Percentiles rank a stretch among this genome's conserved stretches.
Conservation (phyloP, 768 basidiomycete genomes). For the Tulasnella sp. region DNA sequence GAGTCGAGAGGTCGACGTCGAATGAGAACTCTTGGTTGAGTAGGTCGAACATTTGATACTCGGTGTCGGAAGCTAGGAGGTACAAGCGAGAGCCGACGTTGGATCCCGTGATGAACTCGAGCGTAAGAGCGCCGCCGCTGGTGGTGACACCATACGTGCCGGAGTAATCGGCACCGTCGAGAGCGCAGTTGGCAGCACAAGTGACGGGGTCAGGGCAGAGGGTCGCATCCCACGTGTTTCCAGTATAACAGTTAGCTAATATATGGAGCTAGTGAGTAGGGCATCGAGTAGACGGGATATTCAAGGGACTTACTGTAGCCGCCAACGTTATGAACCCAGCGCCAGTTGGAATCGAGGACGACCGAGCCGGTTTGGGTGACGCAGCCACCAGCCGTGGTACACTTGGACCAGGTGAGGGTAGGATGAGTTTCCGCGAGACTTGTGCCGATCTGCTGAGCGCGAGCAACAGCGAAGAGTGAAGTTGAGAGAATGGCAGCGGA, state of each 20-base stretch:
- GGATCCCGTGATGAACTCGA: slow-evolving; percentile 16
- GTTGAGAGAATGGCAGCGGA: not conserved
- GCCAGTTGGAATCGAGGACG: too few relatives aligned
- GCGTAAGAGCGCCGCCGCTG: slow-evolving; percentile 14
- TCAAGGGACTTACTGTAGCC: too few relatives aligned
- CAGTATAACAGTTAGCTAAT: slow-evolving; percentile 44
- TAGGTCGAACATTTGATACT: slow-evolving; percentile 42
- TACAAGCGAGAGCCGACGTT: slow-evolving; percentile 29
- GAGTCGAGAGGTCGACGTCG: slow-evolving; percentile 48
- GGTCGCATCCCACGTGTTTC: slow-evolving; percentile 43
- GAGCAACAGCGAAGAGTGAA: slow-evolving; percentile 32
- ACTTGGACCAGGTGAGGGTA: slow-evolving; percentile 35
- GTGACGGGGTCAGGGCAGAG: slow-evolving; percentile 41
- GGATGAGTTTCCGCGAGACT: slow-evolving; percentile 40
- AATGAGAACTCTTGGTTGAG: slow-evolving; percentile 49
- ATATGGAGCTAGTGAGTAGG: too few relatives aligned
- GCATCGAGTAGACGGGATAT: too few relatives aligned
- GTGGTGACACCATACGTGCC: slow-evolving; percentile 18
- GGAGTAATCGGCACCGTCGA: slow-evolving; percentile 26
- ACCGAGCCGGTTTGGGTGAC: not conserved
- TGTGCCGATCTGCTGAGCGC: slow-evolving; percentile 43
- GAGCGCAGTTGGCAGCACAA: slow-evolving; percentile 35
- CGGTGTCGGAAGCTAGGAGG: slow-evolving; percentile 36
- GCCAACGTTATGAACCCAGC: too few relatives aligned
- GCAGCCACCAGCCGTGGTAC: slow-evolving; percentile 25